Percentiles rank a stretch among this genome's conserved stretches.
phyloP scores from a whole-genome alignment of 371 early-diverging fungal genomes.

The Mortierella sp. region DNA sequence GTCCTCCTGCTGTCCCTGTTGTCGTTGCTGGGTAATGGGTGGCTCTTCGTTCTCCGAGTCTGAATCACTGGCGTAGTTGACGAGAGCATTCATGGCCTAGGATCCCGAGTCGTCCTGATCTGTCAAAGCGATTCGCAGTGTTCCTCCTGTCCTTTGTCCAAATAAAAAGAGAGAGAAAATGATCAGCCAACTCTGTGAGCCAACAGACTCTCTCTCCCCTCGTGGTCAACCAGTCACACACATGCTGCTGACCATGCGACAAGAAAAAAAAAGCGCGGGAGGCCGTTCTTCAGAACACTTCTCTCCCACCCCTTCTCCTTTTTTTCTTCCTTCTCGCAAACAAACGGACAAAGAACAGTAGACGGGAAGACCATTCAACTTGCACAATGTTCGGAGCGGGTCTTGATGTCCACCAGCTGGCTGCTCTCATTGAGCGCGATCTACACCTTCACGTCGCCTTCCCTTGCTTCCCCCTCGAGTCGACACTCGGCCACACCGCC shows the following conservation, averaged over 20 bases:
- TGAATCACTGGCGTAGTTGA: slow-evolving; percentile 37
- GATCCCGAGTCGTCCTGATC: too few species aligned
- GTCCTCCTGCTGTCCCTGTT: slow-evolving; percentile 18
- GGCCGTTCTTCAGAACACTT: too few species aligned
- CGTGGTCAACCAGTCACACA: neutral
- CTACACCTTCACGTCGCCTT: slow-evolving; percentile 70
- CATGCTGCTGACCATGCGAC: too few species aligned
- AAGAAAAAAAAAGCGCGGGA: too few species aligned
- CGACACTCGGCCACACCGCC: slow-evolving; percentile 62
- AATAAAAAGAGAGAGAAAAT: too few species aligned
- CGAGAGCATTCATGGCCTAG: slow-evolving; percentile 41
- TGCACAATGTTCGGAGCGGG: slow-evolving; percentile 50
- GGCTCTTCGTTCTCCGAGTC: slow-evolving; percentile 25
- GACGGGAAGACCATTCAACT: neutral
- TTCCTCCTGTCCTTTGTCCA: too few species aligned
- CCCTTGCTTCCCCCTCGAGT: slow-evolving; percentile 67
- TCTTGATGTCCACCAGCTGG: slow-evolving; percentile 43
- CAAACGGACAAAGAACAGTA: slow-evolving; percentile 1
- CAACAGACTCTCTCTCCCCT: too few species aligned
- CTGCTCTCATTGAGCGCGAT: slow-evolving; percentile 59
- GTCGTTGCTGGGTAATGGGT: neutral
- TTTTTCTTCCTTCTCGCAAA: neutral
- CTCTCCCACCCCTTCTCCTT: neutral
- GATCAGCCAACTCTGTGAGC: too few species aligned
- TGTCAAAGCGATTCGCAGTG: too few species aligned